Conservation (phyloP, 176 grass and related monocot genomes). For the Raddia distichophylla region DNA sequence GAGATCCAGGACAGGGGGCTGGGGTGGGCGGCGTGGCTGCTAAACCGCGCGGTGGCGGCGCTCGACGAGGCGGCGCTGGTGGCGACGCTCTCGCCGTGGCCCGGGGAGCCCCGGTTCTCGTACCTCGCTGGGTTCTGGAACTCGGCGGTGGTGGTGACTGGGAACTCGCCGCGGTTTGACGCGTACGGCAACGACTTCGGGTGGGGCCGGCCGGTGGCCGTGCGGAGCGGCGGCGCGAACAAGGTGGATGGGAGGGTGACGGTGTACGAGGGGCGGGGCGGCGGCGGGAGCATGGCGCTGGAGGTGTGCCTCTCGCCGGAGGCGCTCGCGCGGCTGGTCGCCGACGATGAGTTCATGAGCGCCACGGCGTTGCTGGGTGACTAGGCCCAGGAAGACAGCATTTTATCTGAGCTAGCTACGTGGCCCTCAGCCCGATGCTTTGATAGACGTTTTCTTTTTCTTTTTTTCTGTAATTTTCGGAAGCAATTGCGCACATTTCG, state of each 20-base stretch:
- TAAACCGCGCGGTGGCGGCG: conserved; percentile 15
- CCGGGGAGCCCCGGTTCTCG: no score
- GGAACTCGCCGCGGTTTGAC: conserved; percentile 50
- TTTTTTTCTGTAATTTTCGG: no score
- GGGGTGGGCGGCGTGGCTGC: conserved; percentile 25
- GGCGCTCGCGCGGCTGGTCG: conserved; percentile 14
- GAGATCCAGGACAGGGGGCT: conserved; percentile 29
- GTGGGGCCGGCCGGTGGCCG: conserved; percentile 40
- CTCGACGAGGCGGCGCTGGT: conserved; percentile 18
- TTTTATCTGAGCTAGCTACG: no score
- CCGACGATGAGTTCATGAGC: conserved; percentile 36
- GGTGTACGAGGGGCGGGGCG: background rate
- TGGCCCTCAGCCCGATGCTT: no score
- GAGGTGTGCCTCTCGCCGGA: background rate
- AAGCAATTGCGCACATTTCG: no score
- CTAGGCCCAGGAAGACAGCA: no score
- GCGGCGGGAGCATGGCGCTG: conserved; percentile 3
- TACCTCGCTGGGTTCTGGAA: no score
- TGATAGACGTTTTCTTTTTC: no score
- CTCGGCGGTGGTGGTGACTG: background rate
- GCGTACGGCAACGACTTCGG: conserved; percentile 48
- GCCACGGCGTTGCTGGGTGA: no score
- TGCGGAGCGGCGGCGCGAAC: conserved; percentile 33
- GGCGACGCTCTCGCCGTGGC: no score
- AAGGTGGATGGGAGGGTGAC: conserved; percentile 27